A percentile compares a stretch with the other conserved stretches of the same genome.
Evolutionary conservation across 768 basidiomycete genomes (phyloP).

Genomic region (Lentinula boryana): DNA sequence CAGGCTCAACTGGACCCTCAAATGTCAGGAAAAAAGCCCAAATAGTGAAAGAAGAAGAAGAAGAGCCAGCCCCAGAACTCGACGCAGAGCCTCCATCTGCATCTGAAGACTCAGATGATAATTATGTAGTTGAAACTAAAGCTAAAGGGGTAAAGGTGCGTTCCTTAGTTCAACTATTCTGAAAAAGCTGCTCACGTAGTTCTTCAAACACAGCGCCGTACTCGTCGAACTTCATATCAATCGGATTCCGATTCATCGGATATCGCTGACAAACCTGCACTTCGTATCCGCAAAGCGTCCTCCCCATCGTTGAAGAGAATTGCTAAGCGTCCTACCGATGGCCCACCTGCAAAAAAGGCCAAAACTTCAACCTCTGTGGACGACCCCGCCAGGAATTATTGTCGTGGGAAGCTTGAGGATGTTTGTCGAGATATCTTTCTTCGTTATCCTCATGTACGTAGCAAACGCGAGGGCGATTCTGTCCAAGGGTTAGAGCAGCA

Average conservation of each 20-base stretch:
- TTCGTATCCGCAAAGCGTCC: conserved; percentile 21
- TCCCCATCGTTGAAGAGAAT: conserved; percentile 50
- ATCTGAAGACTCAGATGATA: conserved; percentile 8
- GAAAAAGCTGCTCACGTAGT: background rate
- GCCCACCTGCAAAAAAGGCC: conserved; percentile 41
- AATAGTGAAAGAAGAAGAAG: conserved; percentile 29
- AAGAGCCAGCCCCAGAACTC: conserved; percentile 25
- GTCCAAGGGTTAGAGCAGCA: conserved; percentile 31
- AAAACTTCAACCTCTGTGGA: conserved; percentile 40
- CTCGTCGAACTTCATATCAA: conserved; percentile 30
- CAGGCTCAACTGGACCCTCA: conserved; percentile 14
- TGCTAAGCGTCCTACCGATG: conserved; percentile 27
- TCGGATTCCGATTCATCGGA: conserved; percentile 28
- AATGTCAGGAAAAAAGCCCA: conserved; percentile 23
- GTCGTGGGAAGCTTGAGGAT: conserved; percentile 69
- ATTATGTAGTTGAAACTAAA: conserved; percentile 3
- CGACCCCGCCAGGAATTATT: conserved; percentile 78
- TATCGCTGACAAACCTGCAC: conserved; percentile 17
- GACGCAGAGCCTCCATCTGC: conserved; percentile 2
- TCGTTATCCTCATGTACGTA: conserved; percentile 55
- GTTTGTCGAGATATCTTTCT: conserved; percentile 66
- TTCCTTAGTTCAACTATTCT: background rate
- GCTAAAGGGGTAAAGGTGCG: conserved; percentile 6
- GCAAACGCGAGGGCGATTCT: conserved; percentile 12
- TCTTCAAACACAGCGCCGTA: conserved; percentile 31